Evolutionary conservation across 78 protist genomes (phyloP).

Genomic region (Dictyostelium firmibasis): DNA sequence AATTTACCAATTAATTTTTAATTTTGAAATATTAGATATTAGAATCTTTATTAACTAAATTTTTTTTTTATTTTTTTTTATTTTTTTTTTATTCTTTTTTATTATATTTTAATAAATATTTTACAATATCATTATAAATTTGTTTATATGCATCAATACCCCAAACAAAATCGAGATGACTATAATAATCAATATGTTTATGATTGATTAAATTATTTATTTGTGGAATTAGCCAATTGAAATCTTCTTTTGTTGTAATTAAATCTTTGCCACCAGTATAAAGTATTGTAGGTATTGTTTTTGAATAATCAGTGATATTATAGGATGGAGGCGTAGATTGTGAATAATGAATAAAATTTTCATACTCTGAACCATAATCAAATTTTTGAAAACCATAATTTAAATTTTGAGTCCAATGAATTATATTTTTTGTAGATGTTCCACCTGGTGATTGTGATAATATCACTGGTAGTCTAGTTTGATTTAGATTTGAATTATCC

Average conservation of each 20-base stretch:
- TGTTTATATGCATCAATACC: neutral
- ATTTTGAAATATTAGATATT: too few species aligned
- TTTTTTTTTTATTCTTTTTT: neutral
- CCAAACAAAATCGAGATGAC: constrained; percentile 73
- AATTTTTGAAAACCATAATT: neutral
- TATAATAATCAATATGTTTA: neutral
- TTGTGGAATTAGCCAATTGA: neutral
- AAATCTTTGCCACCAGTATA: constrained; percentile 23
- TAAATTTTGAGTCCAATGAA: constrained; percentile 44
- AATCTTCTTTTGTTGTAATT: constrained; percentile 15
- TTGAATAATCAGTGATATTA: neutral
- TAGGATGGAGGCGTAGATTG: neutral
- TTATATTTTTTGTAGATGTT: constrained; percentile 32
- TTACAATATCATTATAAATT: neutral
- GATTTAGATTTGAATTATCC: neutral
- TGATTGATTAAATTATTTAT: neutral
- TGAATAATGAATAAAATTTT: neutral
- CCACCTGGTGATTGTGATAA: constrained; percentile 20
- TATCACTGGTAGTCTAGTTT: neutral
- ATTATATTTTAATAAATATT: neutral
- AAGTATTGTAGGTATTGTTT: neutral
- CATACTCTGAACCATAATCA: neutral
- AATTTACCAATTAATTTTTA: too few species aligned
- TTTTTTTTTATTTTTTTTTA: neutral
- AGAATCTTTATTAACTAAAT: neutral